phyloP scores from a whole-genome alignment of 1,284 basidiomycete genomes.

The Moesziomyces globuligerus region DNA sequence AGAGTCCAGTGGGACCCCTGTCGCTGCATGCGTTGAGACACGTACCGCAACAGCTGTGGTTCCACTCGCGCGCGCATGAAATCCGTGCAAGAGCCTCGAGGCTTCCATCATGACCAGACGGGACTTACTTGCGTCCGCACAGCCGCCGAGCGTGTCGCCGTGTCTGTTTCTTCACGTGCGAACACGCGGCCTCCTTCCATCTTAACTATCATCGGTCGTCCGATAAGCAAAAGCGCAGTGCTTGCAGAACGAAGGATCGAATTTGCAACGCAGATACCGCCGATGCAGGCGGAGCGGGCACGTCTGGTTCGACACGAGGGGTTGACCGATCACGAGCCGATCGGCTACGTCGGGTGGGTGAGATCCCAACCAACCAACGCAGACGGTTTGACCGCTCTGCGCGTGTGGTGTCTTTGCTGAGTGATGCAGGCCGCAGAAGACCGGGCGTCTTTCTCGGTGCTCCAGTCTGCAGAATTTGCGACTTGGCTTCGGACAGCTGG shows the following conservation, averaged over 20 bases:
- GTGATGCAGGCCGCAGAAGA: not conserved
- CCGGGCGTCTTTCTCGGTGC: too few relatives aligned
- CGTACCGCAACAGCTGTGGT: conserved; percentile 10
- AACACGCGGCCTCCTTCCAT: not conserved
- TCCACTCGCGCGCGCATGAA: conserved; percentile 8
- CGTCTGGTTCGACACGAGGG: not conserved
- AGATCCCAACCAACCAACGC: not conserved
- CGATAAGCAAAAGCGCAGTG: too few relatives aligned
- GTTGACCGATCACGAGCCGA: not conserved
- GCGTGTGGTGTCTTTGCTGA: not conserved
- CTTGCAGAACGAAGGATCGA: too few relatives aligned
- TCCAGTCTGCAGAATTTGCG: too few relatives aligned
- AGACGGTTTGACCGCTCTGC: not conserved
- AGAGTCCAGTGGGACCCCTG: not conserved
- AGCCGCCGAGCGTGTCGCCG: not conserved
- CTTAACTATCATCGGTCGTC: too few relatives aligned
- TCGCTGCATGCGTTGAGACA: conserved; percentile 3
- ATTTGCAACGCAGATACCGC: not conserved
- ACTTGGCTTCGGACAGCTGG: too few relatives aligned
- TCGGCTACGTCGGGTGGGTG: not conserved
- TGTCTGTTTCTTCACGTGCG: not conserved
- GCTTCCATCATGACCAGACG: not conserved
- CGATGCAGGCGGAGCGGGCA: too few relatives aligned
- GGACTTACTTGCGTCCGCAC: not conserved
- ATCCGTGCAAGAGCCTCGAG: not conserved